These are phyloP conservation scores for Scleroderma citrinum DNA, from an alignment of 768 basidiomycete genomes.

Conservation along the genomic window DNA sequence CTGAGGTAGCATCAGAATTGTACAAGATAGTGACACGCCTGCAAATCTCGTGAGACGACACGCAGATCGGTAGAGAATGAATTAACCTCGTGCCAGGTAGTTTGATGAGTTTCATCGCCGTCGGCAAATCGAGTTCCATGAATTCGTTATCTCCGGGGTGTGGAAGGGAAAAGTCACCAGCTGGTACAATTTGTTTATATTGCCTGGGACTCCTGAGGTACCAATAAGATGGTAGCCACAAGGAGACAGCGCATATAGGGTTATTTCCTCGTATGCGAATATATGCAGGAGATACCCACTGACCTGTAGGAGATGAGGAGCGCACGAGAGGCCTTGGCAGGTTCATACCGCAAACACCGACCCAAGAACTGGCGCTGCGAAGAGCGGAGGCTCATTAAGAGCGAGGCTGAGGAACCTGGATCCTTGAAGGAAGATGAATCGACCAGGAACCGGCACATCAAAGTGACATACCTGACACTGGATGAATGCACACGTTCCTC, in stretches of 20 bases:
- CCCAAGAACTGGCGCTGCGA: conserved; percentile 65
- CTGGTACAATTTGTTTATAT: conserved; percentile 9
- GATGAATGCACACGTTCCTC: conserved; percentile 78
- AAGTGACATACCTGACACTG: conserved; percentile 68
- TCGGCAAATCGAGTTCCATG: conserved; percentile 45
- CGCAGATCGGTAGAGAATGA: neutral
- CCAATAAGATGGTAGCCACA: conserved; percentile 4
- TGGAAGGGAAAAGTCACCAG: conserved; percentile 10
- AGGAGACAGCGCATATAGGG: conserved; percentile 8
- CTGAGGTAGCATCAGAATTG: conserved; percentile 45
- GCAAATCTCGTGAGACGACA: neutral
- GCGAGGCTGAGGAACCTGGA: conserved; percentile 46
- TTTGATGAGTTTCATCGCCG: conserved; percentile 57
- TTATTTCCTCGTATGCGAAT: conserved; percentile 13
- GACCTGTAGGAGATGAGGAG: conserved; percentile 73
- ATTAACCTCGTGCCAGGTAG: conserved; percentile 47
- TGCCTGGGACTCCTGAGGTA: conserved; percentile 16
- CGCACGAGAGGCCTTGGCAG: conserved; percentile 69
- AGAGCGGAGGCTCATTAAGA: conserved; percentile 57
- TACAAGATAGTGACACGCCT: conserved; percentile 45
- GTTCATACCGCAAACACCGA: conserved; percentile 68
- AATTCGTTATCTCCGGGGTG: conserved; percentile 20
- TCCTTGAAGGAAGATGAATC: conserved; percentile 35
- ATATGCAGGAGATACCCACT: conserved; percentile 11
- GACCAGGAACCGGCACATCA: neutral